These are phyloP conservation scores for Rhodotorula taiwanensis DNA, from an alignment of 768 basidiomycete species.

Conservation along the genomic window DNA sequence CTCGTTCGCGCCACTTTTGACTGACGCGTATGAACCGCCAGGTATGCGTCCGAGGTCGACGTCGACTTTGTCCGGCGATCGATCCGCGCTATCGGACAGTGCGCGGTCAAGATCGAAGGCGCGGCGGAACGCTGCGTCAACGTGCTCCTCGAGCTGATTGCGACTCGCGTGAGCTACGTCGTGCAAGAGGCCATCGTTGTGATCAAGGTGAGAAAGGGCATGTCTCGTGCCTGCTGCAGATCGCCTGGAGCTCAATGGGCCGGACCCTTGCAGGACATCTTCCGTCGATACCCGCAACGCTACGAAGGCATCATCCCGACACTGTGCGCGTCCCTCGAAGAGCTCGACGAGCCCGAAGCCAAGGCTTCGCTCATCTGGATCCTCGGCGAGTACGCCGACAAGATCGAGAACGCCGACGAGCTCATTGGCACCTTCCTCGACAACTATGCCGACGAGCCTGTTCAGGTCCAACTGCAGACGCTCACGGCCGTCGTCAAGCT, in stretches of 20 bases:
- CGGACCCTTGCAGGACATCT: constrained; percentile 66
- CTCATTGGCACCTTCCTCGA: constrained; percentile 84
- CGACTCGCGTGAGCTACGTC: constrained; percentile 88
- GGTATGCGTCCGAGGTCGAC: constrained; percentile 94
- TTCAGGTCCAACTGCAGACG: constrained; percentile 51
- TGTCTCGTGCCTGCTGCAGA: not conserved
- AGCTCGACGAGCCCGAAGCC: constrained; percentile 95
- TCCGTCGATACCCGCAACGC: constrained; percentile 90
- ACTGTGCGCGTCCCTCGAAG: constrained; percentile 87
- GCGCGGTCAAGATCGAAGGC: constrained; percentile 87
- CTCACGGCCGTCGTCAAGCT: constrained; percentile 94
- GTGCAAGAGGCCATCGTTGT: constrained; percentile 98
- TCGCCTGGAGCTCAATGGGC: not conserved
- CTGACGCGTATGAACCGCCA: constrained; percentile 41
- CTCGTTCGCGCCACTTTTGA: too few relatives aligned
- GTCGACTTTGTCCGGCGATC: constrained; percentile 95
- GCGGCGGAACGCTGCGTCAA: constrained; percentile 92
- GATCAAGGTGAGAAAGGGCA: constrained; percentile 74
- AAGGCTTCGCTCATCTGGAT: constrained; percentile 99
- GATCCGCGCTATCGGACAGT: constrained; percentile 90
- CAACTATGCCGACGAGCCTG: constrained; percentile 74
- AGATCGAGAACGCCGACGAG: constrained; percentile 95
- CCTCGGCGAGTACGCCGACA: constrained; percentile 94
- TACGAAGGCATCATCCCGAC: constrained; percentile 97
- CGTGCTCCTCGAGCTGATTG: constrained; percentile 84